Conservation (phyloP, 768 basidiomycete species). For the Tricholoma hemisulphureum region DNA sequence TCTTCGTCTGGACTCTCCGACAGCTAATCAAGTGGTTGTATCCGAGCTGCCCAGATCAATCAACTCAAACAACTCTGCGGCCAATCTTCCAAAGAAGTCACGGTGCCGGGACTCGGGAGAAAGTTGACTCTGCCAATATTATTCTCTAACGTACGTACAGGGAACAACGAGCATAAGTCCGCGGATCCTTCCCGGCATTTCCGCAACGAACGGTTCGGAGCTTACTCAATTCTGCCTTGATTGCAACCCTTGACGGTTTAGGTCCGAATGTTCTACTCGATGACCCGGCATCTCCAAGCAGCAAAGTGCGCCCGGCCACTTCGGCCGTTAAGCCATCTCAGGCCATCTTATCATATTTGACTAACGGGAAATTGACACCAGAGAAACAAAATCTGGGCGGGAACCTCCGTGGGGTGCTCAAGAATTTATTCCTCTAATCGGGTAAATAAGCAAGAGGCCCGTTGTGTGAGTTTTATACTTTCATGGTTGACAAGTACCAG, state of each 20-base stretch:
- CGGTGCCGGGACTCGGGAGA: no score
- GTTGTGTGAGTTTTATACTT: no score
- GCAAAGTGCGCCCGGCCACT: constrained; percentile 72
- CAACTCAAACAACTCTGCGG: background rate
- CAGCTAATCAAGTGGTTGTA: background rate
- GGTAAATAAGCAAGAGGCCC: no score
- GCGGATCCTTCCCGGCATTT: constrained; percentile 49
- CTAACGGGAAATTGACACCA: background rate
- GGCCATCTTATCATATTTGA: background rate
- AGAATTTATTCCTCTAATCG: constrained; percentile 50
- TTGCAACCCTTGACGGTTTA: constrained; percentile 54
- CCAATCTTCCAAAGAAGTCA: no score
- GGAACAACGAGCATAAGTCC: constrained; percentile 66
- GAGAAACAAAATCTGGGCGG: constrained; percentile 46
- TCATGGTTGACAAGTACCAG: constrained; percentile 4
- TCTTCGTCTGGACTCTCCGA: background rate
- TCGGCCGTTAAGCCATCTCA: constrained; percentile 48
- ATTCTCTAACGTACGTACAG: constrained; percentile 36
- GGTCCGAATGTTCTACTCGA: constrained; percentile 85
- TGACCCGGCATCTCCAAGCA: constrained; percentile 62
- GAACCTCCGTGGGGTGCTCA: constrained; percentile 53
- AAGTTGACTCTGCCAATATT: background rate
- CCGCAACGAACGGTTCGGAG: constrained; percentile 58
- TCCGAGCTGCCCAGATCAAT: no score
- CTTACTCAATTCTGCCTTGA: constrained; percentile 74